Evolutionary conservation across 805 yeast genomes (phyloP), one percentile per base, ranked within the genome.

Genomic region (Deakozyma indianensis): DNA sequence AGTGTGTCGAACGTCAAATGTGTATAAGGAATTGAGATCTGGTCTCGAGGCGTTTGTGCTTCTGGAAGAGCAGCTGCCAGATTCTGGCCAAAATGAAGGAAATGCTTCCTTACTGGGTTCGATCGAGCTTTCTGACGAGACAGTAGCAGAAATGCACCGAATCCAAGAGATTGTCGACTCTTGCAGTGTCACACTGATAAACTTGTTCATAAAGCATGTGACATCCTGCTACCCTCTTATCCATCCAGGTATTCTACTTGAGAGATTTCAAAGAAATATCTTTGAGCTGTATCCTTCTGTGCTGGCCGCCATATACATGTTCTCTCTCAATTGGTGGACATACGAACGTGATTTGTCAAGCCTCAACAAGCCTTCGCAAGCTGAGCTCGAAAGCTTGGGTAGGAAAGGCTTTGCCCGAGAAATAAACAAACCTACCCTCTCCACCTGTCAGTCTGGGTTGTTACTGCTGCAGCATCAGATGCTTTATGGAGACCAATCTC

Each of bases 381-480:
- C 50, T 9, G 43, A 49, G 4, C 48, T 53, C 11, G 54, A 55
- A 41, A 51, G 52, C 2, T 43, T 53, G 11, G 52, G 52, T 3
- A 47, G 43, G 35, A 45, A 42, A 18, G 46, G 47, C 22, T 48
- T 54, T 22, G 43, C 47, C 20, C 49, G 55, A n/a, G 58, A 55
- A 46, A 48, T 55, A 16, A 22, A 40, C 16, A 16, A 40, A 21
- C 52, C 52, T 4, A 50, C 50, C 9, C 24, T 50, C 15, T 35
- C 42, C 2, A 62, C 64, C 0, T 53, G 64, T 9, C 70, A 66
- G 47, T 66, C 65, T 0, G 57, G 65, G 7, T 48, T 66, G 14
- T 47, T 66, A 15, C 42, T 66, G 56, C 67, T 44, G 67, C 73
- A 51, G 50, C 76, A 73, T 59, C 75, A 42, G n/a, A 24, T 45